A percentile compares a stretch with the other conserved stretches of the same genome.
These are phyloP conservation scores for Sapria himalayana DNA, from an alignment of 345 rosid species.

Conservation along the genomic window DNA sequence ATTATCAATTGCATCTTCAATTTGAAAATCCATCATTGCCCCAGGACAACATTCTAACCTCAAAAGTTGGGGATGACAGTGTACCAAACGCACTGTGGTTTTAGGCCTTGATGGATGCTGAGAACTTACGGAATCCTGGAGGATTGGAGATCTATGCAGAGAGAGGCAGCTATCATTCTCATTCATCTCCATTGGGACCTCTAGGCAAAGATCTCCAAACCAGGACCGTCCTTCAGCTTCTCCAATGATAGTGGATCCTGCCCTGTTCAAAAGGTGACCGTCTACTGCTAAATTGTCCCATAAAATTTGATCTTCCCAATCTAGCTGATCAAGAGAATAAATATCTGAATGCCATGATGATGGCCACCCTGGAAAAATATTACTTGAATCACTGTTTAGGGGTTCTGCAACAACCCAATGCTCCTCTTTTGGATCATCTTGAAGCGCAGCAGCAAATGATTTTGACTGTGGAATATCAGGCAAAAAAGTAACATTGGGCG, in stretches of 20 bases:
- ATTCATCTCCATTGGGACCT: conserved; percentile 11
- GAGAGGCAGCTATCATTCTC: conserved; percentile 16
- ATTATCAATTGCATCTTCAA: conserved; percentile 12
- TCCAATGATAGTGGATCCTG: conserved; percentile 13
- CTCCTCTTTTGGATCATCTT: conserved; percentile 19
- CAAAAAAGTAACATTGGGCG: no score
- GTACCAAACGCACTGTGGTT: no score
- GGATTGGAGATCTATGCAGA: conserved; percentile 17
- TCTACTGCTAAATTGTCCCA: conserved; percentile 55
- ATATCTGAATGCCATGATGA: conserved; percentile 23
- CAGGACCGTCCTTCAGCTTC: conserved; percentile 16
- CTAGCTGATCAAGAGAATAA: conserved; percentile 70
- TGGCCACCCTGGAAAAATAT: conserved; percentile 27
- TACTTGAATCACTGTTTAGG: conserved; percentile 27
- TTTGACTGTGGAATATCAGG: conserved; percentile 17
- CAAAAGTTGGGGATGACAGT: conserved; percentile 79
- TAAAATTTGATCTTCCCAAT: conserved; percentile 71
- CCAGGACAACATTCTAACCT: conserved; percentile 50
- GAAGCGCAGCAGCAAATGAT: conserved; percentile 15
- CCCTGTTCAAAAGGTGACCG: conserved; percentile 23
- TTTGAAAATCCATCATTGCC: conserved; percentile 16
- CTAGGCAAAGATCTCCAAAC: conserved; percentile 12
- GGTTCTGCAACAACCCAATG: conserved; percentile 42
- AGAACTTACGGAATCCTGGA: conserved; percentile 36
- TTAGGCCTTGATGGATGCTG: conserved; percentile 12